A percentile compares a stretch with the other conserved stretches of the same genome.
Conservation (phyloP, 345 rosid genomes). For the Draba incana region DNA sequence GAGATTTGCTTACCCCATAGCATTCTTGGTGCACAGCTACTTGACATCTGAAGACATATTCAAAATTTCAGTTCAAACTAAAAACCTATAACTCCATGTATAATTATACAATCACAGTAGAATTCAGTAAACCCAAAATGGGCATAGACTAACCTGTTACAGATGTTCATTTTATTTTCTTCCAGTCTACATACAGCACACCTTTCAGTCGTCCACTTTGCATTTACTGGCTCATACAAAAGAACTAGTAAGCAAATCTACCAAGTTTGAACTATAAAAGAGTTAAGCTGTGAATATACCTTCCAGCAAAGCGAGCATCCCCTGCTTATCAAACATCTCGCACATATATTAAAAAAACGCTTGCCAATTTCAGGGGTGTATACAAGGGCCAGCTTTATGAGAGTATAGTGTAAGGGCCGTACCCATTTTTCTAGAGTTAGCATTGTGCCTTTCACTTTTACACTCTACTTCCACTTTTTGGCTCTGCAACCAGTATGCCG, state of each 20-base stretch:
- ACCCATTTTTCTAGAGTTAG: conserved; percentile 91
- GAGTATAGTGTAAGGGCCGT: conserved; percentile 36
- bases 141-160: conserved; percentile 68
- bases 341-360: background rate
- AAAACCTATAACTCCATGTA: conserved; percentile 17
- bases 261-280: conserved; percentile 14
- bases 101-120: conserved; percentile 1
- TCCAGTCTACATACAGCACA: conserved; percentile 99
- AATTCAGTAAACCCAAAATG: conserved; percentile 14
- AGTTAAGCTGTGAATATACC: no score
- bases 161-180: conserved; percentile 87
- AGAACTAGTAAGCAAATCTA: conserved; percentile 29
- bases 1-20: conserved; percentile 72
- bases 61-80: conserved; percentile 11
- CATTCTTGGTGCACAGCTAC: conserved; percentile 99
- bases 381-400: conserved; percentile 15
- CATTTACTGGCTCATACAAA: conserved; percentile 61
- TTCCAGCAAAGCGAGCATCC: conserved; percentile 63
- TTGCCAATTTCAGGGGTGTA: background rate
- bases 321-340: conserved; percentile 59
- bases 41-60: conserved; percentile 75
- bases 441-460: conserved; percentile 71
- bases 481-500: conserved; percentile 96
- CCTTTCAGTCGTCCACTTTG: conserved; percentile 96
- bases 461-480: conserved; percentile 96